Conservation (phyloP, 805 yeast species). For the Myxozyma melibiosi region DNA sequence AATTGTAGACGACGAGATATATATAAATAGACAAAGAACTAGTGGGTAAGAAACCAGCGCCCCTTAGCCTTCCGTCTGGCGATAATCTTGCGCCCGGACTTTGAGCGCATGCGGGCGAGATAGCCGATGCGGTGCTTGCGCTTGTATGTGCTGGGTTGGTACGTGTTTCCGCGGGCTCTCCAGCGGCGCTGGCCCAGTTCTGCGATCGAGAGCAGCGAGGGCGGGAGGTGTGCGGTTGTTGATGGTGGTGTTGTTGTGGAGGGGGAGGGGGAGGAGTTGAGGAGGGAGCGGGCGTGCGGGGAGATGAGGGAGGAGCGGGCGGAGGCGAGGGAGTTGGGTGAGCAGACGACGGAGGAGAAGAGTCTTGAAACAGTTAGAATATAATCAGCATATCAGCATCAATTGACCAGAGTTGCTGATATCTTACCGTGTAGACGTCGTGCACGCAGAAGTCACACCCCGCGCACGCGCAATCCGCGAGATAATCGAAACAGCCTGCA, state of each 20-base stretch:
- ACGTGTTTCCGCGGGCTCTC: constrained; percentile 91
- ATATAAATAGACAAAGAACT: constrained; percentile 30
- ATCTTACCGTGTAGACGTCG: too few species aligned
- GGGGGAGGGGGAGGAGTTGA: not conserved
- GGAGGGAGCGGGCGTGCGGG: constrained; percentile 1
- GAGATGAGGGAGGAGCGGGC: constrained; percentile 12
- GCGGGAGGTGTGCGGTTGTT: not conserved
- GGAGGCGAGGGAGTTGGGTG: not conserved
- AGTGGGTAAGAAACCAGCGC: constrained; percentile 89
- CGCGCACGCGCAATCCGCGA: too few species aligned
- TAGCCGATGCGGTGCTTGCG: constrained; percentile 91
- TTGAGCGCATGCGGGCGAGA: constrained; percentile 74
- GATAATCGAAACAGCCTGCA: too few species aligned
- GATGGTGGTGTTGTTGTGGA: not conserved
- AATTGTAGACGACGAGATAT: not conserved
- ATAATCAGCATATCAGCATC: too few species aligned
- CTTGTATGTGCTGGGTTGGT: constrained; percentile 88
- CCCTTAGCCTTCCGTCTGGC: constrained; percentile 83
- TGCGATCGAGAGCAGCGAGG: not conserved
- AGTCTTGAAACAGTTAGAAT: not conserved
- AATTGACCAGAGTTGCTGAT: too few species aligned
- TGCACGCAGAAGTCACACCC: too few species aligned
- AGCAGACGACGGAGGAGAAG: not conserved
- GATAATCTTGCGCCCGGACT: constrained; percentile 75
- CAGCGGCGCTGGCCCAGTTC: constrained; percentile 61